Conservation (phyloP, 2,329 filamentous ascomycete genomes). For the Aureobasidium lini region DNA sequence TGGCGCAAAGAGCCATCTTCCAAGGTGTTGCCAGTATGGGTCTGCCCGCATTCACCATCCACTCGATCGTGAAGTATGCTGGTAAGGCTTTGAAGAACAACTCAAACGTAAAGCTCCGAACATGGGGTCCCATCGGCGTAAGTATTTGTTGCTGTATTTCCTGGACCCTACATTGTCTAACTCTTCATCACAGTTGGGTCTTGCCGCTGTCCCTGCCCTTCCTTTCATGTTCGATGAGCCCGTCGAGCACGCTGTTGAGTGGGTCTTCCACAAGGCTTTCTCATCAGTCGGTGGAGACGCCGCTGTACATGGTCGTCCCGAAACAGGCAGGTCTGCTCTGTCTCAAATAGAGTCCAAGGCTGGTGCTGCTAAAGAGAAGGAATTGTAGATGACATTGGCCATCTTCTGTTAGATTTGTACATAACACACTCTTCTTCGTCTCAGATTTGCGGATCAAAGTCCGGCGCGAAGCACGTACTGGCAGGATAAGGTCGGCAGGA, state of each 20-base stretch:
- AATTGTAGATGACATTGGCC: slow-evolving; percentile 24
- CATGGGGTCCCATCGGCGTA: slow-evolving; percentile 86
- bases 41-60: slow-evolving; percentile 86
- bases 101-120: slow-evolving; percentile 68
- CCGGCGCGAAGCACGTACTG: not conserved
- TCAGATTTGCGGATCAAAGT: not conserved
- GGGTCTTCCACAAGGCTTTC: slow-evolving; percentile 78
- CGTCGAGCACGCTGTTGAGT: slow-evolving; percentile 86
- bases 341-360: slow-evolving; percentile 27
- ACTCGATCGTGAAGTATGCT: slow-evolving; percentile 84
- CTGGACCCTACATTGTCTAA: slow-evolving; percentile 17
- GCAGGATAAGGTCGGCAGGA: not conserved
- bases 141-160: slow-evolving; percentile 35
- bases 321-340: slow-evolving; percentile 32
- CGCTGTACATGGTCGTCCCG: slow-evolving; percentile 41
- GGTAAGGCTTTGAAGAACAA: slow-evolving; percentile 75
- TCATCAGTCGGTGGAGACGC: slow-evolving; percentile 59
- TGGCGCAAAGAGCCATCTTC: slow-evolving; percentile 85
- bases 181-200: slow-evolving; percentile 44
- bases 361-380: slow-evolving; percentile 28
- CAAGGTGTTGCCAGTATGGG: slow-evolving; percentile 91
- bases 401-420: not conserved
- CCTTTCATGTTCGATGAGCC: slow-evolving; percentile 84
- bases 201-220: slow-evolving; percentile 66
- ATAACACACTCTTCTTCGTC: slow-evolving; percentile 1